These are phyloP conservation scores for Spirogloea muscicola DNA, from an alignment of 139 green algal genomes.

Conservation along the genomic window DNA sequence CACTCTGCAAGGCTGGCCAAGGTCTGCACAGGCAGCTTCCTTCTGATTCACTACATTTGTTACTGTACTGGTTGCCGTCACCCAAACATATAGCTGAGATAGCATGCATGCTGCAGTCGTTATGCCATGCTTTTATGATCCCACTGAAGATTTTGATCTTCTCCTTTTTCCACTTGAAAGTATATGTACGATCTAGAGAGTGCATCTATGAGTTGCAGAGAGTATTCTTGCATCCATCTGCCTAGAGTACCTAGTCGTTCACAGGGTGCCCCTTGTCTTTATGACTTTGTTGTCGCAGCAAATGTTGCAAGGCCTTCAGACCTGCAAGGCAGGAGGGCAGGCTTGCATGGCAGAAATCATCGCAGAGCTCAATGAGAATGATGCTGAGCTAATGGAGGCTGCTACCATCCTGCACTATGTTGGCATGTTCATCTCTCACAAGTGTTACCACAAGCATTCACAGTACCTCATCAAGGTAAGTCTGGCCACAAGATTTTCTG, in stretches of 20 bases:
- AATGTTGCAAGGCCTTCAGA: constrained; percentile 3
- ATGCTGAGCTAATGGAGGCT: constrained; percentile 37
- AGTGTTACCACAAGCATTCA: constrained; percentile 50
- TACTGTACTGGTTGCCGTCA: not conserved
- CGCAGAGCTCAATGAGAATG: constrained; percentile 12
- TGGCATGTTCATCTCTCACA: constrained; percentile 50
- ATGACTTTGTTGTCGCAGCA: not conserved
- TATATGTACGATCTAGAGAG: too few relatives aligned
- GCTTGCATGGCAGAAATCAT: constrained; percentile 13
- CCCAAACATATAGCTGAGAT: not conserved
- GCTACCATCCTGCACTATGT: constrained; percentile 46
- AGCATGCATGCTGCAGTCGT: not conserved
- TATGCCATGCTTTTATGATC: not conserved
- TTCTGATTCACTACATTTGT: not conserved
- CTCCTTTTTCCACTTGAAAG: constrained; percentile 3
- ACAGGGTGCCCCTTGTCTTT: not conserved
- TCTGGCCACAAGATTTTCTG: too few relatives aligned
- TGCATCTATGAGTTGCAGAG: too few relatives aligned
- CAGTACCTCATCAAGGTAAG: constrained; percentile 48
- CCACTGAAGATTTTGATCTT: not conserved
- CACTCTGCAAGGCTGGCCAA: constrained; percentile 37
- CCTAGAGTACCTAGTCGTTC: not conserved
- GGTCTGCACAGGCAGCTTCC: not conserved
- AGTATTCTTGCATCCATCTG: not conserved
- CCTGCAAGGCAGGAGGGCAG: constrained; percentile 6